These are phyloP conservation scores for Sporothrix curviconia DNA, from an alignment of 2,329 filamentous ascomycete species.

Conservation along the genomic window DNA sequence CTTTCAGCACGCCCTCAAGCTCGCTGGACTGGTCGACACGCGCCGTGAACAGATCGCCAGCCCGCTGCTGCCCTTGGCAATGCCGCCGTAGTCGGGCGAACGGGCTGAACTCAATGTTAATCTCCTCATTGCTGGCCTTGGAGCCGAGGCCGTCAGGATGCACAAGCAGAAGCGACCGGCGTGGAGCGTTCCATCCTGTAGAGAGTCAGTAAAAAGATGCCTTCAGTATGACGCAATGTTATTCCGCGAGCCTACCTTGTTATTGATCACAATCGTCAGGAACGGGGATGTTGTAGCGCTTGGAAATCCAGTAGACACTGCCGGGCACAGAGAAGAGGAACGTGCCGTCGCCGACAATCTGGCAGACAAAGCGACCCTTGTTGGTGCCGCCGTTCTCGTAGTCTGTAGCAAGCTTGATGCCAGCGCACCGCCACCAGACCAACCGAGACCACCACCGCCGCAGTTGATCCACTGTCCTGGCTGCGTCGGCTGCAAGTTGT, in stretches of 20 bases:
- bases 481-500: conserved; percentile 57
- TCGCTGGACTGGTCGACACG: conserved; percentile 40
- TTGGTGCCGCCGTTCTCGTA: conserved; percentile 31
- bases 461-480: conserved; percentile 48
- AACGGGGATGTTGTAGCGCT: conserved; percentile 42
- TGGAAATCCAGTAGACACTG: conserved; percentile 43
- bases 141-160: conserved; percentile 52
- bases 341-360: conserved; percentile 44
- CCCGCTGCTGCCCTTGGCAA: conserved; percentile 54
- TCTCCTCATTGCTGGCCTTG: conserved; percentile 52
- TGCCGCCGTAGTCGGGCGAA: conserved; percentile 53
- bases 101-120: conserved; percentile 55
- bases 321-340: conserved; percentile 43
- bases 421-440: conserved; percentile 45
- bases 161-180: conserved; percentile 49
- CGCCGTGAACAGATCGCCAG: conserved; percentile 46
- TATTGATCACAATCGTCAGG: conserved; percentile 44
- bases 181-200: conserved; percentile 53
- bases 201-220: neutral
- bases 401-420: conserved; percentile 42
- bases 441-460: conserved; percentile 46
- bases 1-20: conserved; percentile 40
- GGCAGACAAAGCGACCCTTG: conserved; percentile 41
- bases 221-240: neutral
- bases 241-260: conserved; percentile 41